Evolutionary conservation across 1,284 basidiomycete species (phyloP), one percentile per base, ranked within the genome.

Genomic region (Boletus smithii): DNA sequence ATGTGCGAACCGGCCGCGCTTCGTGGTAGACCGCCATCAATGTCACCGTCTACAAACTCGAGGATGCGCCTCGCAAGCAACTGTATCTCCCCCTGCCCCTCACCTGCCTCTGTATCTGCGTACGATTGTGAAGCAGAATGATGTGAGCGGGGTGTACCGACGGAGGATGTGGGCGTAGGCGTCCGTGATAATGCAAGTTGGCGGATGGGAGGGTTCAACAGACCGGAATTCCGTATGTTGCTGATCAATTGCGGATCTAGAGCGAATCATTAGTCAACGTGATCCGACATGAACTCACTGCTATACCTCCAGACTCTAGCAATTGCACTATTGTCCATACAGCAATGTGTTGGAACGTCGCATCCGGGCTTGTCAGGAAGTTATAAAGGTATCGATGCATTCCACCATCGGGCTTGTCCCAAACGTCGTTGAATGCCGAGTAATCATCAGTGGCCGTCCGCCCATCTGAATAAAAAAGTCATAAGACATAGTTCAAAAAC

Each of bases 291-390:
- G 8, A 37, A 22, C 8, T 32, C 31, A n/a, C 29, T 9, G 4
- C 8, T 75, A 51, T 64, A 86, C 89, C 90, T 55, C 91, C 90
- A 23, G 92, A 94, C 68, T 99, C 97, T 23, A 99, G 78, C 23
- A 99, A 73, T 65, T 99, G 95, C 10, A 98, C 95, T 54, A 98
- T 95, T 1, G 95, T 98, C 94, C 94, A 97, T 34, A 99, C 95
- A 24, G 97, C 97, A 59, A 99, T 99, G 68, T 99, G 97, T 70
- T 98, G 95, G 86, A 99, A 99, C 0, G 97, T 99, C n/a, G 92
- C 90, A 67, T 99, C 97, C 14, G 90, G 76, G 61, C 88, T 93
- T 46, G 87, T 92, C 55, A 99, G 73, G 84, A 99, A 99, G 39
- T 92, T 84, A 62, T 93, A 88, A 35, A 99, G 77, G 69, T 99